phyloP scores from a whole-genome alignment of 495 filamentous ascomycete genomes.

The Parmelia sp. region DNA sequence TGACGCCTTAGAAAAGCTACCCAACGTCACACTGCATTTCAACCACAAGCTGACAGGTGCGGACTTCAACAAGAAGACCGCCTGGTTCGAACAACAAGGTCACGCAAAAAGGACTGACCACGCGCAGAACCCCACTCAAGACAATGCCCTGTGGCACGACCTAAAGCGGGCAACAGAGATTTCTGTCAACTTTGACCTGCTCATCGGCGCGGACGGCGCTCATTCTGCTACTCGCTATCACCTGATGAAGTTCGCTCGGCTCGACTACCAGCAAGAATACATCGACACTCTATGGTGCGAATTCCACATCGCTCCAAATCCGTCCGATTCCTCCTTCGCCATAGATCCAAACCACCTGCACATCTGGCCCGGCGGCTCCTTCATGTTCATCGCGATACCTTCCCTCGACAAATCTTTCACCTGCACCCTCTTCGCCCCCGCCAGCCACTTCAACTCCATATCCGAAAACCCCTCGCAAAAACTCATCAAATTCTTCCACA shows the following conservation, averaged over 20 bases:
- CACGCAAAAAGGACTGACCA: slow-evolving; percentile 29
- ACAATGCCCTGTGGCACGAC: not conserved
- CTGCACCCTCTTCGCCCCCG: slow-evolving; percentile 84
- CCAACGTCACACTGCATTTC: slow-evolving; percentile 87
- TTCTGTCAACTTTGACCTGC: slow-evolving; percentile 76
- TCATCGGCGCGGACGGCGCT: slow-evolving; percentile 94
- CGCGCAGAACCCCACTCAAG: slow-evolving; percentile 26
- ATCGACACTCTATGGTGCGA: slow-evolving; percentile 98
- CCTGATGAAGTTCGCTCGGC: slow-evolving; percentile 84
- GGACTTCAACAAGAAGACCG: slow-evolving; percentile 67
- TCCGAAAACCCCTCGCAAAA: slow-evolving; percentile 45
- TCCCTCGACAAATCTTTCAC: slow-evolving; percentile 86
- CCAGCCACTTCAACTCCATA: slow-evolving; percentile 49
- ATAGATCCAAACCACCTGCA: slow-evolving; percentile 90
- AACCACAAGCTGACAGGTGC: slow-evolving; percentile 84
- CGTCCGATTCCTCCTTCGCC: slow-evolving; percentile 53
- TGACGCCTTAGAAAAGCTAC: slow-evolving; percentile 72
- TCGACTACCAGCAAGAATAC: slow-evolving; percentile 91
- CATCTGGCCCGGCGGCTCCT: slow-evolving; percentile 88
- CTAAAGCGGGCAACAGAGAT: slow-evolving; percentile 48
- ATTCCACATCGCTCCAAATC: slow-evolving; percentile 66
- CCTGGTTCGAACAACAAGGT: slow-evolving; percentile 73
- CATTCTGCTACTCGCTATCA: slow-evolving; percentile 86
- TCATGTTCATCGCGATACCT: slow-evolving; percentile 98
- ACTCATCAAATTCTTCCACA: slow-evolving; percentile 66